Conservation (phyloP, 805 yeast genomes). For the Kuraishia piskuri region DNA sequence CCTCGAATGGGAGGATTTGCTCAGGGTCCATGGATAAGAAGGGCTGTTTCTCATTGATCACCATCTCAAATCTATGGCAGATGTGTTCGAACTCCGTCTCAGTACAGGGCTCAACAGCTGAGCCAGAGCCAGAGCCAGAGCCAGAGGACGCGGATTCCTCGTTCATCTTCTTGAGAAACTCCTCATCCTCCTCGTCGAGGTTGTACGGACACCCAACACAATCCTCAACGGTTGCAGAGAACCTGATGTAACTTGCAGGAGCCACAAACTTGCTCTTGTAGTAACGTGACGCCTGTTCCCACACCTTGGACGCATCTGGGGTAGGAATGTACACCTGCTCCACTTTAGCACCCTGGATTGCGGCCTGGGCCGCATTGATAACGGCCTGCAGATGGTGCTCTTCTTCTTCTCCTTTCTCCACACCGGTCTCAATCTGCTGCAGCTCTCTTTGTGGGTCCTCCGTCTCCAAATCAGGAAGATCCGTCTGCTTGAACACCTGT, state of each 20-base stretch:
- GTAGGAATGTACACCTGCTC: constrained; percentile 82
- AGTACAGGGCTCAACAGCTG: constrained; percentile 30
- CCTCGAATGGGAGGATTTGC: constrained; percentile 63
- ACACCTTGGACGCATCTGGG: constrained; percentile 82
- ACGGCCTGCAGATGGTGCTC: constrained; percentile 94
- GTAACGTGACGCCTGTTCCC: constrained; percentile 70
- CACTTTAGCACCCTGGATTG: constrained; percentile 40
- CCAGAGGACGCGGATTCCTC: no score
- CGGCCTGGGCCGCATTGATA: constrained; percentile 68
- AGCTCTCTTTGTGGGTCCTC: constrained; percentile 79
- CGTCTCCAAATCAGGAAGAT: constrained; percentile 72
- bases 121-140: no score
- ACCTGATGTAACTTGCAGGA: constrained; percentile 77
- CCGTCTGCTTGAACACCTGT: constrained; percentile 67
- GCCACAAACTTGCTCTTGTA: constrained; percentile 59
- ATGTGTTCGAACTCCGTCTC: constrained; percentile 85
- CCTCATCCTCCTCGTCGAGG: constrained; percentile 86
- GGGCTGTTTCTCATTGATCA: constrained; percentile 78
- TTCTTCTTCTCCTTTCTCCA: constrained; percentile 94
- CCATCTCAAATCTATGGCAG: constrained; percentile 63
- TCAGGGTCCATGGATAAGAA: constrained; percentile 79
- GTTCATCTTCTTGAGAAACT: constrained; percentile 41
- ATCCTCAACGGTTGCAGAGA: constrained; percentile 94
- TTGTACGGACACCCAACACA: constrained; percentile 78
- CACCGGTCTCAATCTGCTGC: constrained; percentile 93